Base-by-base conservation (phyloP, 371 early-diverging fungal genomes). In the Apophysomyces sp. region DNA sequence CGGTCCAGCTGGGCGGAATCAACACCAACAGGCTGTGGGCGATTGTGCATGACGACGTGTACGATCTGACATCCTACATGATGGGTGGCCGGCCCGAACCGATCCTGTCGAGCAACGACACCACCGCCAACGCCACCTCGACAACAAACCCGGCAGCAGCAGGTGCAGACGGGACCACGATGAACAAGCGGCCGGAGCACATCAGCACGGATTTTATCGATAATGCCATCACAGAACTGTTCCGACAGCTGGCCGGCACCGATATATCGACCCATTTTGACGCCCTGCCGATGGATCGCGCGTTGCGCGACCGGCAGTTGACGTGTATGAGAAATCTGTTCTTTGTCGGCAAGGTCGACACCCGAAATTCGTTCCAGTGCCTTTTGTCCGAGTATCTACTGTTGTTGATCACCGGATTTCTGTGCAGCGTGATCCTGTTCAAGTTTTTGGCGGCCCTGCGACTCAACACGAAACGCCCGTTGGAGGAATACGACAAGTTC, bases 391-490 rank as follows among this genome's bases (percentile, higher is more conserved):
- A 94, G 67, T 95, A 92, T 72, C 74, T 97, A 4, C 68, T 97
- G 40, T 72, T 97, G 29, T 83, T 84, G 15, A 86, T 91, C 32
- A 90, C 98, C 6, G 81, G 81, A 7, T 76, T 96, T 37, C 69
- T 98, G 56, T 91, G 93, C 31, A 83, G 86, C 58, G 92, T 98
- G 11, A 92, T 98, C 36, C 71, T 92, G 58, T 87, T 97, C 82
- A 97, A 97, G 79, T 95, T 94, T 58, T 72, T 97, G 57, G 92
- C 97, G 7, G 98, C 98, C 1, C 69, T 98, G 60, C 93, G 93
- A 68, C 77, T 96, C 55, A 54, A 27, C 12, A n/a, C n/a, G 4
- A 57, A 34, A 36, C 37, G 24, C 13, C 57, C 31, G 7, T n/a
- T 16, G 7, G 90, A 93, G 61, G 81, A 88, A 55, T 89, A 91